Conservation (phyloP, 2,329 filamentous ascomycete genomes). For the Diaporthe ilicicola region DNA sequence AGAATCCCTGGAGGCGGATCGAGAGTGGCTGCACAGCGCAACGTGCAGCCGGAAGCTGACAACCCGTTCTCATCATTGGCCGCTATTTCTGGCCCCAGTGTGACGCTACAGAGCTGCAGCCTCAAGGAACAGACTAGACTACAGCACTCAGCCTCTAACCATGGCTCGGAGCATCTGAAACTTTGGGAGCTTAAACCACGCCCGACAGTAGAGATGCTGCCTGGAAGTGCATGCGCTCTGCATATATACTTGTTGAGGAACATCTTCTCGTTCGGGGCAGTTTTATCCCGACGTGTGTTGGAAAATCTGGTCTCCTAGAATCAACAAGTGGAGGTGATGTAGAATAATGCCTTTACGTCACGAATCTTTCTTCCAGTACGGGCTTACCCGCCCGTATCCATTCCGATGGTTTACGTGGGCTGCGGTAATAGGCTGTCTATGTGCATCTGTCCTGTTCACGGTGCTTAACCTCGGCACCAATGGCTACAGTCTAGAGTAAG, state of each 20-base stretch:
- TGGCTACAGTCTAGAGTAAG: neutral
- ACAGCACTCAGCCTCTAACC: neutral
- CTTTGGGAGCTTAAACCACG: neutral
- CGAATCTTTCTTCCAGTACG: neutral
- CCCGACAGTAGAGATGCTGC: too few relatives aligned
- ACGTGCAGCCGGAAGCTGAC: neutral
- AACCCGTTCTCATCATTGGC: neutral
- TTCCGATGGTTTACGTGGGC: constrained; percentile 4
- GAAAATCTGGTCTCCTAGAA: neutral
- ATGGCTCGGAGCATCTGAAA: neutral
- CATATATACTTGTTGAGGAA: neutral
- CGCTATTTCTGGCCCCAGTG: neutral
- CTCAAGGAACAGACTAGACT: too few relatives aligned
- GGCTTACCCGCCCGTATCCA: neutral
- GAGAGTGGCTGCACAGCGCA: neutral
- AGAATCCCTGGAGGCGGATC: neutral
- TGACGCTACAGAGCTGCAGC: neutral
- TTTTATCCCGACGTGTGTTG: neutral
- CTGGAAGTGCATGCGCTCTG: too few relatives aligned
- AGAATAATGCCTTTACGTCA: neutral
- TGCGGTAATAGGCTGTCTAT: neutral
- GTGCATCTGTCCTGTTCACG: neutral
- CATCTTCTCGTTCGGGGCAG: neutral
- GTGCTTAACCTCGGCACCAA: neutral
- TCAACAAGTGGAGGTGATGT: neutral